Evolutionary conservation across 345 rosid species (phyloP), one percentile per base, ranked within the genome.

Genomic region (Bretschneidera sinensis): DNA sequence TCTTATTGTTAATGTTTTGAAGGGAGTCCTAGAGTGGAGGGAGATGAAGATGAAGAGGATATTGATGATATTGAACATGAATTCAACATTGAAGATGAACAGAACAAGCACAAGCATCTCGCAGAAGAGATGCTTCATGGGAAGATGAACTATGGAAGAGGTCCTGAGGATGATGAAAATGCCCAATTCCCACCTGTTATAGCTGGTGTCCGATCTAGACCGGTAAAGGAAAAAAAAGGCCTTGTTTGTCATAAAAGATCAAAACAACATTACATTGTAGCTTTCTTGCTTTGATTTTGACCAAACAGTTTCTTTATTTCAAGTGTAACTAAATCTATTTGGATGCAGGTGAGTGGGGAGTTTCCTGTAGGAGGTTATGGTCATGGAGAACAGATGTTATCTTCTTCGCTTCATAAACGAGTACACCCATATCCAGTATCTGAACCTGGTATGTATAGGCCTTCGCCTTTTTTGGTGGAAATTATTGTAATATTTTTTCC

Each of bases 1-100:
- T 62, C n/a, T 16, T 33, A 20, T 13, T 51, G 57, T 54, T 61
- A 54, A 31, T 59, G 15, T 0, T 50, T 8, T 56, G 48, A n/a
- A 91, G 96, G 99, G 68, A 82, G 97, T 45, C 82, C 97, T 4
- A 76, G 99, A 61, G 99, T 94, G 63, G 92, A 80, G 52, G 97
- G 99, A 51, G 99, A 94, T 60, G 99, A 94, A 5, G 97, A 94
- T 60, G 99, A 94, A 65, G 99, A 94, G 66, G 99, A 86, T 53
- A 59, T 83, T 60, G 99, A 94, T 68, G 97, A 94, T 70, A 86
- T 90, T 21, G 99, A 94, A 62, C 84, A 90, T 9, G 99, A 94
- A 66, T 94, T 94, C 78, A 90, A 86, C 52, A 83, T 94, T 22
- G 97, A 88, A 18, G 89, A 88, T 53, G 91, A 85, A 2, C 78